Evolutionary conservation across 2,329 filamentous ascomycete species (phyloP).

Genomic region (Calonectria crousiana): DNA sequence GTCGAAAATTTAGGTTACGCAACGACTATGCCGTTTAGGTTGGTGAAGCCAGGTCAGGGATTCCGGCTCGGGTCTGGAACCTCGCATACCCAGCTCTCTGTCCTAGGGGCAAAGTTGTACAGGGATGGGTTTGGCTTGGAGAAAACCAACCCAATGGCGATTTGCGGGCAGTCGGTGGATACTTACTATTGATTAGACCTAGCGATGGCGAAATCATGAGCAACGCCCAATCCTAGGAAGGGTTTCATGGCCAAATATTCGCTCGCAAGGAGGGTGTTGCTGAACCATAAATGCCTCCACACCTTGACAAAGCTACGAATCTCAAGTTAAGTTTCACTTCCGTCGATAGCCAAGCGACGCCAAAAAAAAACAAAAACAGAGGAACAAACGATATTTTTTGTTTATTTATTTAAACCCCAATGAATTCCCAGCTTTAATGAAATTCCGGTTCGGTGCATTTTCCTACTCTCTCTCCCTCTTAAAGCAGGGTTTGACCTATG

Average conservation of each 20-base stretch:
- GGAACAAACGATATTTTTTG: too few relatives aligned
- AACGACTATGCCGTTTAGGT: background rate
- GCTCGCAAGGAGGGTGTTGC: background rate
- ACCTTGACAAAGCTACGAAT: too few relatives aligned
- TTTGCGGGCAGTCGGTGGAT: background rate
- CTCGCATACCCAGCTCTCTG: background rate
- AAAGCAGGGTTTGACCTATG: too few relatives aligned
- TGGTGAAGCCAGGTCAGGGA: background rate
- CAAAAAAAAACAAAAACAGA: background rate
- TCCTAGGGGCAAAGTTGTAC: background rate
- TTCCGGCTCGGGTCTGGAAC: background rate
- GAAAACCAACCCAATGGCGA: background rate
- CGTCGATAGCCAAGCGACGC: background rate
- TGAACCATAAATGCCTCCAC: background rate
- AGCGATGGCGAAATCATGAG: background rate
- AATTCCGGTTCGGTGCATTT: too few relatives aligned
- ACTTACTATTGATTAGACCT: background rate
- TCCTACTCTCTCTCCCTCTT: too few relatives aligned
- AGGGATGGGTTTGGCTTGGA: background rate
- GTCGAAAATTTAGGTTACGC: conserved; percentile 7
- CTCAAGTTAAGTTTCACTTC: background rate
- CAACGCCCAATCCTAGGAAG: background rate
- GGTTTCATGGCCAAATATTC: background rate
- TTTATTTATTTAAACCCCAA: background rate
- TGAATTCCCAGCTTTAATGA: background rate